Evolutionary conservation across 23 red algal genomes (phyloP).

Genomic region (Gracilaria vermiculophylla): DNA sequence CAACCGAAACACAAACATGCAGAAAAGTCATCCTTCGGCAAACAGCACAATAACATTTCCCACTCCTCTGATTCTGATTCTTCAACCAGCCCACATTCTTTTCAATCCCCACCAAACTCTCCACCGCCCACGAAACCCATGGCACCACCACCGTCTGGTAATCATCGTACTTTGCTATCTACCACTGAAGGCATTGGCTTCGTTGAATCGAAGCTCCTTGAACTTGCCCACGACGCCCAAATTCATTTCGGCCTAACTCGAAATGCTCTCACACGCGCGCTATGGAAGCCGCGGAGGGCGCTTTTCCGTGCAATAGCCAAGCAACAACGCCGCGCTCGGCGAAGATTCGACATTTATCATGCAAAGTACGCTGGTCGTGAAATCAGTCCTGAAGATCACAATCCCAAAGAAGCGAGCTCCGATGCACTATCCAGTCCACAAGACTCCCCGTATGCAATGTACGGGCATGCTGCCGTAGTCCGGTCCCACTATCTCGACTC

Average conservation of each 20-base stretch:
- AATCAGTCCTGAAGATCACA: conserved; percentile 18
- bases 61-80: background rate
- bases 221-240: conserved; percentile 37
- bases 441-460: conserved; percentile 53
- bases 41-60: background rate
- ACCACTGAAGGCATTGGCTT: conserved; percentile 14
- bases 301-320: conserved; percentile 44
- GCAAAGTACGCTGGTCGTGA: conserved; percentile 45
- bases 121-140: background rate
- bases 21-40: no score
- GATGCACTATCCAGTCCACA: background rate
- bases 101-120: background rate
- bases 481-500: conserved; percentile 39
- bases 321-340: background rate
- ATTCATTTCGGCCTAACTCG: conserved; percentile 29
- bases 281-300: conserved; percentile 24
- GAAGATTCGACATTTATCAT: conserved; percentile 58
- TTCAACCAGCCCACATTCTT: background rate
- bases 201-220: conserved; percentile 48
- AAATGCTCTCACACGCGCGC: background rate
- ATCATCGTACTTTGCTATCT: background rate
- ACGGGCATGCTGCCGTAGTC: conserved; percentile 61
- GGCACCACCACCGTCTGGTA: background rate
- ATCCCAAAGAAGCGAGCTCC: background rate
- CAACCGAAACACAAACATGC: background rate